Conservation (phyloP, 83 land plant species). For the Isoetes engelmannii region DNA sequence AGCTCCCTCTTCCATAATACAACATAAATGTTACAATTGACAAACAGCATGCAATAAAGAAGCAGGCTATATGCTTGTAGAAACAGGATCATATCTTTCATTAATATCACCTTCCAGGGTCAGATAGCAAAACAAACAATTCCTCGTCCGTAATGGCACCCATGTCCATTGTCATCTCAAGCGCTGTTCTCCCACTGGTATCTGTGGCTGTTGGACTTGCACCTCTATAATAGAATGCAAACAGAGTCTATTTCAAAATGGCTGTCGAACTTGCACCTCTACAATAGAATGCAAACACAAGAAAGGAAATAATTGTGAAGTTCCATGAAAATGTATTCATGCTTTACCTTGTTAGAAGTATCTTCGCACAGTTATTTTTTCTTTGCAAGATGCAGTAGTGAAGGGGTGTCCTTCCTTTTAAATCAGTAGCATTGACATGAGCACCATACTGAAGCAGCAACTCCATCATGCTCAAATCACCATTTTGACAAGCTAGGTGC, state of each 20-base stretch:
- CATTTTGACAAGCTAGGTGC: slow-evolving; percentile 73
- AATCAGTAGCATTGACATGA: slow-evolving; percentile 55
- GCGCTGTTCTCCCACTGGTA: slow-evolving; percentile 49
- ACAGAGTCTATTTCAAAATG: neutral
- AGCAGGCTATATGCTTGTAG: too few relatives aligned
- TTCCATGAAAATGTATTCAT: slow-evolving; percentile 3
- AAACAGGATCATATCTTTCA: too few relatives aligned
- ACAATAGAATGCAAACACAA: neutral
- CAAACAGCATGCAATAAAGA: too few relatives aligned
- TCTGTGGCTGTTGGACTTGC: slow-evolving; percentile 51
- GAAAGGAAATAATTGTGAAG: neutral
- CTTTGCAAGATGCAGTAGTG: slow-evolving; percentile 57
- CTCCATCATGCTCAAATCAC: slow-evolving; percentile 81
- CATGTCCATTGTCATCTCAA: slow-evolving; percentile 54
- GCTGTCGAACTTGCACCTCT: neutral
- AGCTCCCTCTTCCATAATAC: too few relatives aligned
- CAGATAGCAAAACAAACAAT: slow-evolving; percentile 37
- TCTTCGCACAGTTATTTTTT: slow-evolving; percentile 39
- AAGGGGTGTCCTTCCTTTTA: slow-evolving; percentile 58
- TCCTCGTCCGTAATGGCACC: slow-evolving; percentile 53
- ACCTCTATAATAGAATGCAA: slow-evolving; percentile 43
- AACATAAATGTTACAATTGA: too few relatives aligned
- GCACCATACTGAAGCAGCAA: slow-evolving; percentile 89
- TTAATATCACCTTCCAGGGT: slow-evolving; percentile 12
- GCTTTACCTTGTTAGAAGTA: slow-evolving; percentile 65